A percentile compares a stretch with the other conserved stretches of the same genome.
Evolutionary conservation across 2,329 filamentous ascomycete genomes (phyloP).

Genomic region (Ophiostoma triangulosporum): DNA sequence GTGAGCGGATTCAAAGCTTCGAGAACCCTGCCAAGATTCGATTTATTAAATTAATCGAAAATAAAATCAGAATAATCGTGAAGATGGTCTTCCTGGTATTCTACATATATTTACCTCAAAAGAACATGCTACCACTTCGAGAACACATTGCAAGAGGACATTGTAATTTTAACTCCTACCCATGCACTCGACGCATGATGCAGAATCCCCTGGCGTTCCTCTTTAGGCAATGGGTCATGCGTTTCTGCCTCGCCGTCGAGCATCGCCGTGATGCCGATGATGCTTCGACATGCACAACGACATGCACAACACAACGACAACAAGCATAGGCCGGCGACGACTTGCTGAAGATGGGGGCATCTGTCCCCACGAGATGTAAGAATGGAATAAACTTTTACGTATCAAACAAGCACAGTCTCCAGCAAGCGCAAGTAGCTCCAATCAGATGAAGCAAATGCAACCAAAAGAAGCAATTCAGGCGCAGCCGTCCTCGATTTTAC

Average conservation of each 20-base stretch:
- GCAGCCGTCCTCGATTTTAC: neutral
- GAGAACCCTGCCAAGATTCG: neutral
- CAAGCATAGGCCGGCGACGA: too few relatives aligned
- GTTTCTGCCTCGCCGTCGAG: conserved; percentile 1
- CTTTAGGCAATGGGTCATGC: conserved; percentile 3
- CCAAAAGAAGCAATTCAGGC: too few relatives aligned
- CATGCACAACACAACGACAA: too few relatives aligned
- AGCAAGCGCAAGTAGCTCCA: neutral
- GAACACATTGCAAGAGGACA: too few relatives aligned
- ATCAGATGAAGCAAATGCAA: too few relatives aligned
- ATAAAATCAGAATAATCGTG: neutral
- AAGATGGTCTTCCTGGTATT: too few relatives aligned
- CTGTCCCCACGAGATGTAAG: neutral
- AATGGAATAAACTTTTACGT: neutral
- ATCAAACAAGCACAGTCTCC: neutral
- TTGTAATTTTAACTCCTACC: too few relatives aligned
- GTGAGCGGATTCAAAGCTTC: neutral
- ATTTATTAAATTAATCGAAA: neutral
- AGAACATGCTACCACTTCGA: too few relatives aligned
- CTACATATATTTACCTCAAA: too few relatives aligned
- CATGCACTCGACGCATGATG: too few relatives aligned
- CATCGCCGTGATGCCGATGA: neutral
- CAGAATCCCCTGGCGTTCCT: neutral
- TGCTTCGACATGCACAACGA: too few relatives aligned
- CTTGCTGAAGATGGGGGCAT: too few relatives aligned